Conservation (phyloP, 2,329 filamentous ascomycete species). For the Claviceps maximensis region DNA sequence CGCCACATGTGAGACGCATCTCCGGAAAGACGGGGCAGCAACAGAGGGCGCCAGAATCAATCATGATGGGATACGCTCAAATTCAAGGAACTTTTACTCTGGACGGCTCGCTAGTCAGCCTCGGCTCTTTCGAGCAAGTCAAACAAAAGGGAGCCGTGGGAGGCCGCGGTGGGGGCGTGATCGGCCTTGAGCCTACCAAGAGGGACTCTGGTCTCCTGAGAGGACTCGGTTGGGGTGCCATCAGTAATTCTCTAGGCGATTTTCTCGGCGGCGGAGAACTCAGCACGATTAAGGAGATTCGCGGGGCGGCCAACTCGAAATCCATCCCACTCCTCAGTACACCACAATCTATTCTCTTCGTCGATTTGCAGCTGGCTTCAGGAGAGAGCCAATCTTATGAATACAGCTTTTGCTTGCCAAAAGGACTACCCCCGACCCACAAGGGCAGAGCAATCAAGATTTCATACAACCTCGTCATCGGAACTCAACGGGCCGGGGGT, state of each 20-base stretch:
- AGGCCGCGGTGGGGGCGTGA: constrained; percentile 74
- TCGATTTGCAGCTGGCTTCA: constrained; percentile 74
- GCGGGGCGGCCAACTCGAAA: constrained; percentile 71
- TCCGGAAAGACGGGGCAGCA: constrained; percentile 31
- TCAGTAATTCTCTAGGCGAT: constrained; percentile 79
- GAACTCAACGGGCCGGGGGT: constrained; percentile 74
- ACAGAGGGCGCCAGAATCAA: constrained; percentile 51
- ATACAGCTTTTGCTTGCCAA: constrained; percentile 75
- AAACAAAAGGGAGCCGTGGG: constrained; percentile 88
- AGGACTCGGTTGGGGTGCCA: constrained; percentile 73
- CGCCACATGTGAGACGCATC: constrained; percentile 33
- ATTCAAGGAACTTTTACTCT: constrained; percentile 84
- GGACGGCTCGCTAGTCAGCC: constrained; percentile 81
- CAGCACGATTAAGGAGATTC: constrained; percentile 92
- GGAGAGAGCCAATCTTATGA: constrained; percentile 81
- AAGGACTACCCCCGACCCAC: constrained; percentile 81
- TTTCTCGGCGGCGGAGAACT: constrained; percentile 76
- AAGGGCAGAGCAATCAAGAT: constrained; percentile 91
- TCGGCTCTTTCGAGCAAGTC: constrained; percentile 84
- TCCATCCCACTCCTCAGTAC: constrained; percentile 87
- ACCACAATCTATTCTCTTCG: constrained; percentile 89
- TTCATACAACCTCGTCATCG: constrained; percentile 78
- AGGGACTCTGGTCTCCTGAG: constrained; percentile 69
- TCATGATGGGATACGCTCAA: constrained; percentile 98
- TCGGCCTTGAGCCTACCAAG: constrained; percentile 63